Percentiles rank a stretch among this genome's conserved stretches.
Evolutionary conservation across 1,139 yeast species (phyloP).

Genomic region (Tardiomyces digboiensis): DNA sequence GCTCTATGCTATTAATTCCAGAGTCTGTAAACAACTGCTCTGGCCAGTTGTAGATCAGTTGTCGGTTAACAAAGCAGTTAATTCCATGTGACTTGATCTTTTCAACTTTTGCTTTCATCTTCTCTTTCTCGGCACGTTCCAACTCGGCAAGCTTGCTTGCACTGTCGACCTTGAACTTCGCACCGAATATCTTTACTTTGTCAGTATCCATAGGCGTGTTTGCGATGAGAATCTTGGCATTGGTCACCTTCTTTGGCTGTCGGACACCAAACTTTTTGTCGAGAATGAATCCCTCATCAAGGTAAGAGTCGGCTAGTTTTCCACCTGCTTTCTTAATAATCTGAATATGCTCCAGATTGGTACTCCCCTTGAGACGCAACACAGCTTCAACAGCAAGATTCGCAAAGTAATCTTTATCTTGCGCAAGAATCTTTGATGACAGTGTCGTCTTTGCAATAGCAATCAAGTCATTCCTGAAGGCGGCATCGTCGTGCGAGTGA

Average conservation of each 20-base stretch:
- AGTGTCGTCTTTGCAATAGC: conserved; percentile 90
- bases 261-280: conserved; percentile 90
- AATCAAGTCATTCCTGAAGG: conserved; percentile 68
- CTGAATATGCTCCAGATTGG: conserved; percentile 93
- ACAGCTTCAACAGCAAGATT: conserved; percentile 92
- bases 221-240: conserved; percentile 85
- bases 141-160: conserved; percentile 92
- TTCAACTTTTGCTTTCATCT: conserved; percentile 85
- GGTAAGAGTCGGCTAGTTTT: conserved; percentile 78
- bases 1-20: conserved; percentile 87
- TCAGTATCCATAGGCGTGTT: conserved; percentile 96
- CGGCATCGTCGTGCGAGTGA: conserved; percentile 48
- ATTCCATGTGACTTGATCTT: conserved; percentile 77
- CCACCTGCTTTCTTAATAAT: conserved; percentile 93
- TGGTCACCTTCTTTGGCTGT: conserved; percentile 78
- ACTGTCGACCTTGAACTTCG: conserved; percentile 93
- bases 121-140: conserved; percentile 90
- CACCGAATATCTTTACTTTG: conserved; percentile 95
- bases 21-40: conserved; percentile 89
- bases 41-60: conserved; percentile 95
- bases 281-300: conserved; percentile 92
- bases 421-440: conserved; percentile 89
- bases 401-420: conserved; percentile 85
- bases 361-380: conserved; percentile 82
- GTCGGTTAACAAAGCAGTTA: conserved; percentile 90